A percentile compares a stretch with the other conserved stretches of the same genome.
These are phyloP conservation scores for Stereocaulon alpinum DNA, from an alignment of 495 filamentous ascomycete species.

Conservation along the genomic window DNA sequence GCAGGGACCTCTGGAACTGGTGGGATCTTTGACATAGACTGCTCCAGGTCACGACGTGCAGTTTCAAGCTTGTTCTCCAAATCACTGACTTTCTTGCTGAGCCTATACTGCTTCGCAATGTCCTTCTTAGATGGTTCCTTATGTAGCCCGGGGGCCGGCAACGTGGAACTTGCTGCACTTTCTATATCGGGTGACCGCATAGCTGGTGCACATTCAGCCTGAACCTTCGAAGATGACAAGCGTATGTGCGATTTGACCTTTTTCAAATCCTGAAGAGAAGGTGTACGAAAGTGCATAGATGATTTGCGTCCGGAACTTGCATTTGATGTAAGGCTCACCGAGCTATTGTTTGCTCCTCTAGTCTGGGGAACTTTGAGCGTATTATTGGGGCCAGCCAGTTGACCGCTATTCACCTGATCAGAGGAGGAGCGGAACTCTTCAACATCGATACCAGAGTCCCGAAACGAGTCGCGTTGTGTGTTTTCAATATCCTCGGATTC, in stretches of 20 bases:
- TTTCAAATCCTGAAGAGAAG: conserved; percentile 29
- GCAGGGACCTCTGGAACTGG: conserved; percentile 25
- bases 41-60: conserved; percentile 48
- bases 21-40: conserved; percentile 36
- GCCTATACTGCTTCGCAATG: conserved; percentile 48
- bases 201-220: conserved; percentile 11
- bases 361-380: conserved; percentile 16
- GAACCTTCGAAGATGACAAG: conserved; percentile 28
- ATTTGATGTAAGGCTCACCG: conserved; percentile 17
- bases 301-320: conserved; percentile 12
- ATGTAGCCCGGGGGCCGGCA: conserved; percentile 25
- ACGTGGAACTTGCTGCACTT: neutral
- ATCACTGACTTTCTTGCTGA: conserved; percentile 55
- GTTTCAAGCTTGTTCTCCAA: conserved; percentile 50
- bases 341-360: neutral
- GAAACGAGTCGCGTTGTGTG: conserved; percentile 11
- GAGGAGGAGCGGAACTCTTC: conserved; percentile 18
- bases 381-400: conserved; percentile 2
- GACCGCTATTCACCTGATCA: conserved; percentile 10
- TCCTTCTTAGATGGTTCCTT: conserved; percentile 50
- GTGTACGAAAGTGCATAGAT: conserved; percentile 19
- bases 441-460: conserved; percentile 27
- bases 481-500: conserved; percentile 14
- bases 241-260: conserved; percentile 29
- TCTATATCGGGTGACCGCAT: conserved; percentile 13